These are phyloP conservation scores for Vitis riparia DNA, from an alignment of 164 flowering plant genomes.

Conservation along the genomic window DNA sequence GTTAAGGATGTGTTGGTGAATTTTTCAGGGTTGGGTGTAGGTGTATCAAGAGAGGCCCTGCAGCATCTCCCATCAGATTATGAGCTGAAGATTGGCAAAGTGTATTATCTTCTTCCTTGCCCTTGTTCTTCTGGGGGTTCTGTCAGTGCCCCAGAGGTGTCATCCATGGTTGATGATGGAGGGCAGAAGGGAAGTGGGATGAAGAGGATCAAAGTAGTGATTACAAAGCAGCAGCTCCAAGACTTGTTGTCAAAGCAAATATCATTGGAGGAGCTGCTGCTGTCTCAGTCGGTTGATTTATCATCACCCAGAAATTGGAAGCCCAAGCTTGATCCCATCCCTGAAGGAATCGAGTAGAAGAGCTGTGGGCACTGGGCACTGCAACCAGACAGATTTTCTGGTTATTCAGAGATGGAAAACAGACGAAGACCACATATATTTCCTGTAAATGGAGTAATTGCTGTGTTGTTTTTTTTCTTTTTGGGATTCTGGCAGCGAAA, in stretches of 20 bases:
- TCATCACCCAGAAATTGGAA: slow-evolving; percentile 23
- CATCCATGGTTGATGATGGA: background rate
- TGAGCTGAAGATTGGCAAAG: slow-evolving; percentile 29
- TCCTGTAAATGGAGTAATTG: too few species aligned
- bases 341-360: slow-evolving; percentile 32
- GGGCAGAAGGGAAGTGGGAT: background rate
- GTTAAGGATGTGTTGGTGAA: slow-evolving; percentile 10
- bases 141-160: background rate
- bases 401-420: too few species aligned
- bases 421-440: too few species aligned
- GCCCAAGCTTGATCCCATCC: slow-evolving; percentile 38
- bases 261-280: slow-evolving; percentile 32
- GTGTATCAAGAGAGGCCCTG: background rate
- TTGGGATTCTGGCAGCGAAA: too few species aligned
- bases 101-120: slow-evolving; percentile 29
- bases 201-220: slow-evolving; percentile 40
- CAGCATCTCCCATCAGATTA: slow-evolving; percentile 25
- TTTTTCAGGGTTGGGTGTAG: slow-evolving; percentile 4
- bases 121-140: background rate
- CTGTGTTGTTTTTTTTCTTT: too few species aligned
- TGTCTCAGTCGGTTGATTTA: background rate
- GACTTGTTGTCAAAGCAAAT: slow-evolving; percentile 32
- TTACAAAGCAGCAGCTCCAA: slow-evolving; percentile 53
- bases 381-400: too few species aligned
- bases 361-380: too few species aligned